These are phyloP conservation scores for Volvox africanus DNA, from an alignment of 139 green algal genomes.

Conservation along the genomic window DNA sequence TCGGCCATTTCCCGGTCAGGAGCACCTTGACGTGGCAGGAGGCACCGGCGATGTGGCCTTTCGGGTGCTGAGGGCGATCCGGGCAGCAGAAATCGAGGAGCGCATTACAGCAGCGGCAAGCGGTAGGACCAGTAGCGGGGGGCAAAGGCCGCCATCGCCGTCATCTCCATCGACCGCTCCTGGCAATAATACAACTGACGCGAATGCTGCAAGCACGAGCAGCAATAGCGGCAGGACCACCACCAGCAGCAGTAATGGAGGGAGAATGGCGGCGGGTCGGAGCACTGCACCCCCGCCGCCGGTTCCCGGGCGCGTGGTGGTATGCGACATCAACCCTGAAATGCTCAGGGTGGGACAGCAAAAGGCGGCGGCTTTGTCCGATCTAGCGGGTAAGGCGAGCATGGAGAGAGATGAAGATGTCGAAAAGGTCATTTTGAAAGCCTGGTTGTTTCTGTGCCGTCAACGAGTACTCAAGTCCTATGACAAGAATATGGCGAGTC, in stretches of 20 bases:
- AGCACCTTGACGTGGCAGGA: slow-evolving; percentile 97
- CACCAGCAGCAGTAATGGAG: neutral
- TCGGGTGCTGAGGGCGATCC: slow-evolving; percentile 79
- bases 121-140: neutral
- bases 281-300: neutral
- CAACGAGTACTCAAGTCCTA: too few species aligned
- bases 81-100: slow-evolving; percentile 59
- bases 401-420: too few species aligned
- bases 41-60: slow-evolving; percentile 97
- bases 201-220: neutral
- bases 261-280: neutral
- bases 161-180: neutral
- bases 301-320: slow-evolving; percentile 51
- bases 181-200: neutral
- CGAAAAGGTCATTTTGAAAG: too few species aligned
- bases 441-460: too few species aligned
- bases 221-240: slow-evolving; percentile 33
- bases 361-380: slow-evolving; percentile 61
- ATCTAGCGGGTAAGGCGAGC: slow-evolving; percentile 46
- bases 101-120: slow-evolving; percentile 5
- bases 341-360: slow-evolving; percentile 93
- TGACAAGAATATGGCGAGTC: too few species aligned
- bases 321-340: slow-evolving; percentile 96
- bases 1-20: slow-evolving; percentile 87
- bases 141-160: neutral